Percentiles rank a stretch among this genome's conserved stretches.
These are phyloP conservation scores for Pelargonium citronellum DNA, from an alignment of 441 rosid genomes.

Conservation along the genomic window DNA sequence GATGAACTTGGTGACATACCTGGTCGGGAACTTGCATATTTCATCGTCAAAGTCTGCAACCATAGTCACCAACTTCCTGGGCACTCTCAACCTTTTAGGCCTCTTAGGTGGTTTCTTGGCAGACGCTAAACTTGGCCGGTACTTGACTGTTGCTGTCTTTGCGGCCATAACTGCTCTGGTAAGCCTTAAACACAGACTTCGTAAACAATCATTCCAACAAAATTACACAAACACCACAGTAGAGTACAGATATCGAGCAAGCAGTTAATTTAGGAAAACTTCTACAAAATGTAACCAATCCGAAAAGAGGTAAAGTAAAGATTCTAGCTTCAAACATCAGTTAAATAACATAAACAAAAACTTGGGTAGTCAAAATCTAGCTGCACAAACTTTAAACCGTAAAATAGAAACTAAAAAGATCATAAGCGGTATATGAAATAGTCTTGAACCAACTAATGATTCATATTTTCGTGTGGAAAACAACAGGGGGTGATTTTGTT, in stretches of 20 bases:
- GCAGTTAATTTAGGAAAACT: too few relatives aligned
- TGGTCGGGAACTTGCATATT: slow-evolving; percentile 68
- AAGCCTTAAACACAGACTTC: slow-evolving; percentile 8
- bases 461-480: not conserved
- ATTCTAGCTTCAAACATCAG: not conserved
- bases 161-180: slow-evolving; percentile 62
- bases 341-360: not conserved
- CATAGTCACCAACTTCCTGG: slow-evolving; percentile 81
- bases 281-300: too few relatives aligned
- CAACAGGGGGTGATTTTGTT: slow-evolving; percentile 56
- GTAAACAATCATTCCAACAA: too few relatives aligned
- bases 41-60: slow-evolving; percentile 73
- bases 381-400: too few relatives aligned
- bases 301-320: too few relatives aligned
- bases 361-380: too few relatives aligned
- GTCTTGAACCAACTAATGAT: not conserved
- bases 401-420: not conserved
- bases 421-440: not conserved
- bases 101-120: slow-evolving; percentile 89
- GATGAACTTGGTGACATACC: slow-evolving; percentile 79
- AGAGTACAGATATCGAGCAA: too few relatives aligned
- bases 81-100: slow-evolving; percentile 74
- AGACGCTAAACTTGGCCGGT: slow-evolving; percentile 84
- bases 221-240: too few relatives aligned
- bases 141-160: slow-evolving; percentile 58